Evolutionary conservation across 164 flowering plant genomes (phyloP), one percentile per base, ranked within the genome.

Genomic region (Stephania japonica): DNA sequence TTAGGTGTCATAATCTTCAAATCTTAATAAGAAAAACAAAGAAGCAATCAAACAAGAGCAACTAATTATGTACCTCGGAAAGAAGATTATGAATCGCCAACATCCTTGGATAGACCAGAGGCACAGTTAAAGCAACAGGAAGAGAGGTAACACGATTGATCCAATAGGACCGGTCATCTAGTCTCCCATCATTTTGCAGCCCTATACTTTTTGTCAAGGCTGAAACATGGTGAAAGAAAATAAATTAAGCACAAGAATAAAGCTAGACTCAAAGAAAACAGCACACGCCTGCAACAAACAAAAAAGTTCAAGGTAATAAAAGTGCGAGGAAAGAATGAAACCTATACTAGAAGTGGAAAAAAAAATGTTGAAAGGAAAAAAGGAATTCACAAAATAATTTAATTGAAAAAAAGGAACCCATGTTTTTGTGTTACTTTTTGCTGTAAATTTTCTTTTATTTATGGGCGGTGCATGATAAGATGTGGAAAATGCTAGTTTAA

Each of bases 121-220:
- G 98, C 76, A 90, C 72, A n/a, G 89, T 93, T 75, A 86, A 76
- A 23, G 93, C 78, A 75, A 88, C 78, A 70, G 98, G 84, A 50
- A 95, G 81, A 25, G 89, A 85, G 65, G 92, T 83, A 64, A 87
- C 95, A 79, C 83, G 84, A 77, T 77, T 89, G 71, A 91, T 81
- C 99, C 99, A 95, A 76, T 86, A 89, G 14, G 97, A 88, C 26
- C 95, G 88, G 71, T 91, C 97, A 86, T 95, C 99, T 73, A 93
- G 80, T 72, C 94, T 87, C n/a, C 92, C 94, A 81, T 95, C 98
- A 79, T 80, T 76, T 65, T 90, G 85, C 82, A 95, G 73, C 42
- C 98, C 98, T 61, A 75, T 83, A 79, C 97, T 89, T 84, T 91
- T 95, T 41, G 83, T 82, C 79, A 95, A 82, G 50, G 97, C 99